Evolutionary conservation across 2,329 filamentous ascomycete species (phyloP), one percentile per base, ranked within the genome.

Genomic region (Ceratocystis lukuohia): DNA sequence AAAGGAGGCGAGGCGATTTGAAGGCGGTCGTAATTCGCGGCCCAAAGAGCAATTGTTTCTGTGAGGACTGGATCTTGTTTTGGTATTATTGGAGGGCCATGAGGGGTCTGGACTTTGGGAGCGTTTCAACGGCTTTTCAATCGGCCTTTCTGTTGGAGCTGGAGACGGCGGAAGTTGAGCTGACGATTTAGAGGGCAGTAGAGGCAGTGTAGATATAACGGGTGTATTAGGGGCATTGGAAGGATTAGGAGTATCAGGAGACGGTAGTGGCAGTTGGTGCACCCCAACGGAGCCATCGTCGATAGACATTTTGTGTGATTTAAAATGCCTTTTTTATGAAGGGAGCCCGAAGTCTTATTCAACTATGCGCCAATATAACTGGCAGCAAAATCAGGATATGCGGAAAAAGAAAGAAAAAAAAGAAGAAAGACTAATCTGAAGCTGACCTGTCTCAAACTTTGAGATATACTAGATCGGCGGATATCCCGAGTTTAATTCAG

Each of bases 1-100:
- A 62, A 67, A 65, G 30, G 66, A 65, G 20, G 66, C 28, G 7
- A 67, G 56, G 4, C 66, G 66, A 30, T 56, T 65, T 64, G 62
- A 65, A n/a, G 62, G 30, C 10, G 62, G 30, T 5, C 62, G 57
- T 25, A 45, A 67, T 30, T 62, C 66, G n/a, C 57, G 57, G 2
- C 30, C 46, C 5, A 45, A 41, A 8, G 66, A 56, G 25, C 61
- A 44, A 20, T 44, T 61, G 28, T 41, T 41, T 41, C 62, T 46
- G 28, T 28, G 62, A 12, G 53, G 33, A 41, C 62, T 67, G 28
- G 46, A 65, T 37, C 41, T 57, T n/a, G 62, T 45, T 33, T 67
- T 67, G 56, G 62, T 45, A 30, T 67, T 67, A 33, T 53, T 65
- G 57, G 48, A 30, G 37, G 65, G 48, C 61, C 61, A 64, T 63